A percentile compares a stretch with the other conserved stretches of the same genome.
Conservation (phyloP, 352 stramenopile genomes). For the Globisporangium cystogenes region DNA sequence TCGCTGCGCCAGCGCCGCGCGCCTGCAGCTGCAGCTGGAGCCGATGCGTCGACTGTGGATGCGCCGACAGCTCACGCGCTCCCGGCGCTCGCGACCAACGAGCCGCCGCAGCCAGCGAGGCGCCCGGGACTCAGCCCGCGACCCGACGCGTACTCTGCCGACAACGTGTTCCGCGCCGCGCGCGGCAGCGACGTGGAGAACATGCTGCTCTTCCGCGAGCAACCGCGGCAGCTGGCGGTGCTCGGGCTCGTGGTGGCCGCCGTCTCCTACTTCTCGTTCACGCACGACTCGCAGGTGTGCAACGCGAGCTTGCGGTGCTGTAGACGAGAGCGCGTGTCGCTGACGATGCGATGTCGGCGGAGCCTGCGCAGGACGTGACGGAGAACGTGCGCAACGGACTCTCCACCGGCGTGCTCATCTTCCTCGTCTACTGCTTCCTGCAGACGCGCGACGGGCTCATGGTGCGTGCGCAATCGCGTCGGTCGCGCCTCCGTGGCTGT, state of each 20-base stretch:
- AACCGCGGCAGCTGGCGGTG: conserved; percentile 76
- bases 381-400: conserved; percentile 64
- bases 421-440: conserved; percentile 84
- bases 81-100: no score
- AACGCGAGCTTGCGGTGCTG: no score
- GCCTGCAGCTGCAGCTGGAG: no score
- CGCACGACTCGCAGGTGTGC: conserved; percentile 65
- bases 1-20: conserved; percentile 6
- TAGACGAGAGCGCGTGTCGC: no score
- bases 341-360: no score
- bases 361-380: conserved; percentile 48
- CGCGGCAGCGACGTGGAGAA: conserved; percentile 53
- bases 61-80: no score
- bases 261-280: conserved; percentile 83
- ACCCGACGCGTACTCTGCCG: conserved; percentile 2
- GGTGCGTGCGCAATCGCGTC: no score
- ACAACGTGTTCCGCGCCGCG: conserved; percentile 36
- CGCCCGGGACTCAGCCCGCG: conserved; percentile 6
- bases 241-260: conserved; percentile 43
- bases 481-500: no score
- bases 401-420: conserved; percentile 63
- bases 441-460: conserved; percentile 77
- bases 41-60: no score
- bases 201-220: conserved; percentile 69
- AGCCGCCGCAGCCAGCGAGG: no score